Evolutionary conservation across 192 early-diverging fungal species (phyloP).

Genomic region (Gryganskiella cystojenkinii): DNA sequence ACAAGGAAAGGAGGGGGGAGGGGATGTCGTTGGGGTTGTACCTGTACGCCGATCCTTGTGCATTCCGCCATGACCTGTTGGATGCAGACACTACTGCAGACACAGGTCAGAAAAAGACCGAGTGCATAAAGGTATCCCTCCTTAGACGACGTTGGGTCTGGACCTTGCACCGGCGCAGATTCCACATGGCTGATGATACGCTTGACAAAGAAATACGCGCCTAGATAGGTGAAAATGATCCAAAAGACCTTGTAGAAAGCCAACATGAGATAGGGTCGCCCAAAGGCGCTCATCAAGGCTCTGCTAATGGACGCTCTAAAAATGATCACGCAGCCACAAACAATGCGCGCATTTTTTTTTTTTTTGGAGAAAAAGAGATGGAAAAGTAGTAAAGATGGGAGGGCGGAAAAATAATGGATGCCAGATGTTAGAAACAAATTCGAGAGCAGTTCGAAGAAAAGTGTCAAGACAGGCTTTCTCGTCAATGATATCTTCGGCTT

Average conservation of each 20-base stretch:
- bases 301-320: conserved; percentile 64
- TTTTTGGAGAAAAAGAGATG: too few relatives aligned
- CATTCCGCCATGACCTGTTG: conserved; percentile 57
- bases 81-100: conserved; percentile 53
- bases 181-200: conserved; percentile 57
- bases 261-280: conserved; percentile 59
- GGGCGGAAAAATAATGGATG: not conserved
- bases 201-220: conserved; percentile 65
- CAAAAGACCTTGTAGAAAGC: conserved; percentile 74
- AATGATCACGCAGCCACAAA: conserved; percentile 1
- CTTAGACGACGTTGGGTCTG: not conserved
- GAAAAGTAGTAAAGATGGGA: not conserved
- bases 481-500: too few relatives aligned
- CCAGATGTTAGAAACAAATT: too few relatives aligned
- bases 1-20: not conserved
- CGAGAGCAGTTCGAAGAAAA: too few relatives aligned
- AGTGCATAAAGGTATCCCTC: conserved; percentile 67
- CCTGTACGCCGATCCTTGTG: conserved; percentile 58
- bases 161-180: conserved; percentile 4
- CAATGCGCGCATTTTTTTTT: conserved; percentile 23
- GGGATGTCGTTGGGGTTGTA: conserved; percentile 10
- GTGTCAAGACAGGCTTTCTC: too few relatives aligned
- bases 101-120: conserved; percentile 62
- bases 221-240: conserved; percentile 70
- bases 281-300: conserved; percentile 69